phyloP scores from a whole-genome alignment of 2,329 filamentous ascomycete genomes.

The Ophidiomyces ophidiicola region DNA sequence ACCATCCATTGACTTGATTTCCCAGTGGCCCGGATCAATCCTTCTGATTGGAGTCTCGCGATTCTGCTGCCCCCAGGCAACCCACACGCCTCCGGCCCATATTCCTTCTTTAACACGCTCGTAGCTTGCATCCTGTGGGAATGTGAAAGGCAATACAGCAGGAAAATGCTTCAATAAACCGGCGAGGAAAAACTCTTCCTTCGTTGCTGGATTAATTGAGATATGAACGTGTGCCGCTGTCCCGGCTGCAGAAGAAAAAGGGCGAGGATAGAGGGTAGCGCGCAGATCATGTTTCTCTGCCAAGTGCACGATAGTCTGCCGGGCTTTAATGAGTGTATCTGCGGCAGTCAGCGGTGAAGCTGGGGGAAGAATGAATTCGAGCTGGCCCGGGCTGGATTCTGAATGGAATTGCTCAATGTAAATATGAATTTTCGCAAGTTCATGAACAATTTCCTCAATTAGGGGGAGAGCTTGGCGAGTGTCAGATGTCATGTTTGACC shows the following conservation, averaged over 20 bases:
- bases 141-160: constrained; percentile 56
- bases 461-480: constrained; percentile 46
- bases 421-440: constrained; percentile 51
- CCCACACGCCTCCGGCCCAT: constrained; percentile 69
- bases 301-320: constrained; percentile 55
- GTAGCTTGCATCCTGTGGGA: constrained; percentile 56
- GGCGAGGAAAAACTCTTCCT: constrained; percentile 55
- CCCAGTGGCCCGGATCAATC: constrained; percentile 18
- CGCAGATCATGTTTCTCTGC: constrained; percentile 51
- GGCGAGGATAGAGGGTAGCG: constrained; percentile 64
- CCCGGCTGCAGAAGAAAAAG: constrained; percentile 46
- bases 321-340: constrained; percentile 57
- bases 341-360: constrained; percentile 53
- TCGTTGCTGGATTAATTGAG: constrained; percentile 45
- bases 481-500: constrained; percentile 54
- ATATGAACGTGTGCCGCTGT: constrained; percentile 60
- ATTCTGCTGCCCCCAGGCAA: constrained; percentile 63
- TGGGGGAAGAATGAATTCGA: constrained; percentile 60
- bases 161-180: constrained; percentile 56
- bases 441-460: constrained; percentile 52
- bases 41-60: constrained; percentile 20
- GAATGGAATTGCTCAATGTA: constrained; percentile 61
- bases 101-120: constrained; percentile 53
- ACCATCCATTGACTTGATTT: constrained; percentile 21
- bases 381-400: constrained; percentile 62